phyloP scores from a whole-genome alignment of 805 yeast species.

The Lachancea nothofagi region DNA sequence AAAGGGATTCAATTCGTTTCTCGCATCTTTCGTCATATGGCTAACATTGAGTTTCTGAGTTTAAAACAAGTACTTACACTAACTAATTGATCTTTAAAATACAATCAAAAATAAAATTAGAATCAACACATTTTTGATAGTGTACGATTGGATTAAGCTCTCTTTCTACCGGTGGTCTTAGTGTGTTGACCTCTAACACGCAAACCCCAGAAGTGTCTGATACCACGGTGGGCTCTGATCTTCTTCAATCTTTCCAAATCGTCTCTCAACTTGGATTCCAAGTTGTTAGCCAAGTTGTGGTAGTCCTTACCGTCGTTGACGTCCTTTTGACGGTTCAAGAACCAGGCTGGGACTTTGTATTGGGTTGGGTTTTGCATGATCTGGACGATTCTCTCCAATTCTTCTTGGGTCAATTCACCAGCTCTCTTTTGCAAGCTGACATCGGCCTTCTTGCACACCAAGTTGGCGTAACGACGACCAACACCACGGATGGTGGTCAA shows the following conservation, averaged over 20 bases:
- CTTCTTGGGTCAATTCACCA: slow-evolving; percentile 99
- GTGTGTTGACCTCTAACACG: slow-evolving; percentile 99
- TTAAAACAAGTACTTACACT: slow-evolving; percentile 7
- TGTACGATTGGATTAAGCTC: slow-evolving; percentile 24
- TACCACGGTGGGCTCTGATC: slow-evolving; percentile 99
- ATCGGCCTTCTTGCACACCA: slow-evolving; percentile 99
- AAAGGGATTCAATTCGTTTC: no score
- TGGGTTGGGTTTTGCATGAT: slow-evolving; percentile 99
- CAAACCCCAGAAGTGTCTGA: slow-evolving; percentile 99
- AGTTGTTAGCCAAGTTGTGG: slow-evolving; percentile 98
- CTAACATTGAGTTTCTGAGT: slow-evolving; percentile 1
- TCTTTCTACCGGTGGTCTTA: slow-evolving; percentile 99
- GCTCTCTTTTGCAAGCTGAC: slow-evolving; percentile 98
- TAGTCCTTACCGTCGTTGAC: slow-evolving; percentile 97
- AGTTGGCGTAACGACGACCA: slow-evolving; percentile 99
- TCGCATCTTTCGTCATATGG: no score
- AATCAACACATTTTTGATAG: slow-evolving; percentile 4
- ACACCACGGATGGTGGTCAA: slow-evolving; percentile 99
- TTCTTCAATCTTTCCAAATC: slow-evolving; percentile 99
- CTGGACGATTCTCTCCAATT: slow-evolving; percentile 99
- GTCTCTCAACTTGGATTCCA: slow-evolving; percentile 99
- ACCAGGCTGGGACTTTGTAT: slow-evolving; percentile 99
- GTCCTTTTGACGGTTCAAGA: slow-evolving; percentile 99
- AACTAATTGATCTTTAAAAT: slow-evolving; percentile 8
- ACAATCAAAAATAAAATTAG: slow-evolving; percentile 9